Base-by-base conservation (phyloP, 352 stramenopile genomes). In the Phytophthora podocarpi region DNA sequence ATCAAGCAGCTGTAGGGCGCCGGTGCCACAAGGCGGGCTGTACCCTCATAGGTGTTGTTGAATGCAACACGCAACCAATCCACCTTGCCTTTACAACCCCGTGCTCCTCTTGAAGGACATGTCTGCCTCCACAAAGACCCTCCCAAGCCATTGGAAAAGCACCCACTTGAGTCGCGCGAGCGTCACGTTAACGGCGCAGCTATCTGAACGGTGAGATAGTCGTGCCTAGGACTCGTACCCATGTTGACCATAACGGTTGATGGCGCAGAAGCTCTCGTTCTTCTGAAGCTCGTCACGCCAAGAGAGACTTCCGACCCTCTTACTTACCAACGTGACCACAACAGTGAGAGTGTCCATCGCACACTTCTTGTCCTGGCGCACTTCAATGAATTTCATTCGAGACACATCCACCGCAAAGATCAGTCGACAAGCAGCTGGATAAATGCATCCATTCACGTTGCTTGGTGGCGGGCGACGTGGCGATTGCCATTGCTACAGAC, bases 361-460 rank as follows among this genome's bases (percentile, higher is more conserved):
- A 61, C 18, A 23, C 23, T 65, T 49, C 58, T 21, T 13, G 30
- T 34, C 26, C n/a, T n/a, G n/a, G n/a, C n/a, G n/a, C n/a, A n/a
- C n/a, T 66, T 66, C 48, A 66, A 60, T 16, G 40, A 66, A 66
- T 60, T 53, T 66, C 57, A 34, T 66, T 60, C 57, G 57, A 59
- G 57, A 54, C 37, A 42, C 24, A 28, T 31, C n/a, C 31, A 18
- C 27, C 51, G 36, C 8, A 13, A 42, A 43, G 36, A 50, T 40
- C 57, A n/a, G n/a, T n/a, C n/a, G n/a, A n/a, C 21, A 62, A 56
- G 41, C 32, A 59, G 20, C 53, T 74, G 24, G 51, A 9, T 40
- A 2, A 27, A 16, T 40, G 40, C 28, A 49, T 52, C 40, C 46
- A 45, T 49, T 47, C n/a, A n/a, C n/a, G n/a, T n/a, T n/a, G n/a